These are phyloP conservation scores for Penicillium waksmanii DNA, from an alignment of 495 filamentous ascomycete species.

Conservation along the genomic window DNA sequence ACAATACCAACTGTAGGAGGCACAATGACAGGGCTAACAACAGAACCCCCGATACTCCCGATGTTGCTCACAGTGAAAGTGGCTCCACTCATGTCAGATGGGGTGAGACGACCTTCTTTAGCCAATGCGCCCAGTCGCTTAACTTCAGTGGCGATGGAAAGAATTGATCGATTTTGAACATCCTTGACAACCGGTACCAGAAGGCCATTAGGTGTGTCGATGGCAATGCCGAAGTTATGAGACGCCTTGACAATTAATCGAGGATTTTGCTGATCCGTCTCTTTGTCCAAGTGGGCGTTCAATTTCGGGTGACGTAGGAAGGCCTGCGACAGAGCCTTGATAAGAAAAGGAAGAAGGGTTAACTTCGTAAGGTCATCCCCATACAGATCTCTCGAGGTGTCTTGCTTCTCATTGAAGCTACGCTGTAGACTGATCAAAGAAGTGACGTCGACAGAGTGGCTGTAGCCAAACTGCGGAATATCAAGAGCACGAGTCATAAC, in stretches of 20 bases:
- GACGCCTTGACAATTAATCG: background rate
- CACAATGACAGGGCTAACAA: constrained; percentile 3
- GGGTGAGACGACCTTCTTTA: background rate
- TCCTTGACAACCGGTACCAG: constrained; percentile 5
- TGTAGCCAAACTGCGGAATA: background rate
- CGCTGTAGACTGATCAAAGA: background rate
- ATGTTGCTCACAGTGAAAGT: constrained; percentile 10
- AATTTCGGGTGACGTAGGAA: background rate
- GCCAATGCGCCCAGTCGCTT: background rate
- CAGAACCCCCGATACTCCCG: constrained; percentile 5
- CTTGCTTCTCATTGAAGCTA: background rate
- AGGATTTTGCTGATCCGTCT: background rate
- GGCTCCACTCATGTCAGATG: background rate
- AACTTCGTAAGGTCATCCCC: background rate
- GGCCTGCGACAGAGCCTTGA: background rate
- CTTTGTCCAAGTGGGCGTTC: background rate
- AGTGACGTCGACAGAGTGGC: constrained; percentile 2
- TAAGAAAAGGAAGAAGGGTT: background rate
- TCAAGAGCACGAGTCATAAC: constrained; percentile 1
- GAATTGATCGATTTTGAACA: constrained; percentile 1
- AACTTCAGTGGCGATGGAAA: constrained; percentile 4
- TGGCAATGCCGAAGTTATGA: constrained; percentile 8
- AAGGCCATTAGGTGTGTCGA: constrained; percentile 5
- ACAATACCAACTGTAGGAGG: background rate
- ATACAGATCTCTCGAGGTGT: background rate